Evolutionary conservation across 306 rosid species (phyloP), one percentile per base, ranked within the genome.

Genomic region (Oxytropis ochrocephala): DNA sequence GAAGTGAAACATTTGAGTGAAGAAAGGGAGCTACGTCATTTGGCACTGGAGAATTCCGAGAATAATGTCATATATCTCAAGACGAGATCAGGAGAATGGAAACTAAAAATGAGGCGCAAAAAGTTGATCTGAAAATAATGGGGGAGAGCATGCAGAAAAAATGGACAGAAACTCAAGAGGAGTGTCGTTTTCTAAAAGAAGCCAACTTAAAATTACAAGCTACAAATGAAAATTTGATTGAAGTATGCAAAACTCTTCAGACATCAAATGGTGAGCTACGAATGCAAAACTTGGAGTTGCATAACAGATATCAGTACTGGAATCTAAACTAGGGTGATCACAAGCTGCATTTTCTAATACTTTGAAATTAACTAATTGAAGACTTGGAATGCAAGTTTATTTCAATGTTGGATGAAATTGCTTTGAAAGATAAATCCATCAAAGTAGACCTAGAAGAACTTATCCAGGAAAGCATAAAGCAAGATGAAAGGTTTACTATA

Each of bases 81-180:
- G 78, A 70, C 27, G 81, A 74, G 67, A 78, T 84, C 59, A n/a
- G 60, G 51, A 80, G 62, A 63, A 39, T 77, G 72, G 82, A 69
- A 68, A 55, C 53, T 46, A 61, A 67, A 65, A 78, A 63, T 43
- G 78, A 58, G 72, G 64, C 49, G 11, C 69, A 69, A 41, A 75
- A 75, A 7, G 70, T 68, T 13, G 72, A 83, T 42, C 10, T 48
- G 75, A 38, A 75, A 75, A 67, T 38, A 48, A 68, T 39, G 70
- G 75, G 64, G 19, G 75, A 76, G 18, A 70, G 48, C 56, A 57
- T 66, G 70, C 69, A 72, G 61, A 60, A 77, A 14, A 74, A 43
- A 33, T 68, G 78, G 78, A 58, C 61, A 59, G 84, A 82, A 72
- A 77, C 72, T 69, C 75, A 79, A 48, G 83, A 79, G 62, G 87